Base-by-base conservation (phyloP, 805 yeast species). In the Grigorovia transvaalensis region DNA sequence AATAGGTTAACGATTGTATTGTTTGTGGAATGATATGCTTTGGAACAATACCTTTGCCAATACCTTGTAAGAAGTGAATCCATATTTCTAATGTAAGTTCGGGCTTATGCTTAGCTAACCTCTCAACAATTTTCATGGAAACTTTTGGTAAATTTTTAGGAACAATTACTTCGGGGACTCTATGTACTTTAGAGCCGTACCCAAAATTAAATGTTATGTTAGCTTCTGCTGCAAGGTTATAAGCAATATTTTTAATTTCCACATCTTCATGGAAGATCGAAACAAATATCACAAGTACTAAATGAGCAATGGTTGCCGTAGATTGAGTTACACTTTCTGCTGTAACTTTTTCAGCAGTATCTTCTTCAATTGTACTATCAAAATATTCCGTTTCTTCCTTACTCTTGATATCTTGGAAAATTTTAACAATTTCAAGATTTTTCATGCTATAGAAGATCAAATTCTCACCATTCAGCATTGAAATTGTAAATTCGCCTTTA, bases 71-170 rank as follows among this genome's bases (percentile, higher is more conserved):
- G 15, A 60, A 46, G 47, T 64, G 59, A 40, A 62, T 67, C 56
- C 64, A 59, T 13, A 86, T 78, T 46, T 82, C 77, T 53, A 75
- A 75, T 0, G 95, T 78, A 59, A 84, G 65, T 9, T 75, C 71
- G 0, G 93, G 88, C 50, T 76, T 75, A 12, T 72, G 66, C 6
- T 58, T 53, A 0, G 95, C 77, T n/a, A 87, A 63, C n/a, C 74
- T 72, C 13, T 73, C 69, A 1, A 88, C 79, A 6, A 85, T 67
- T 0, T 78, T 64, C 2, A 76, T 74, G 12, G 85, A 77, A 67
- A 82, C 84, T 9, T 80, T 76, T 6, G 81, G 75, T 46, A 81
- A 77, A 57, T 84, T 84, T 41, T 78, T 74, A 1, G 95, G 95
- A 58, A 85, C 81, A 15, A 81, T 77, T 19, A 83, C 75, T 30